Conservation (phyloP, 2,329 filamentous ascomycete genomes). For the Fusarium mangiferae region DNA sequence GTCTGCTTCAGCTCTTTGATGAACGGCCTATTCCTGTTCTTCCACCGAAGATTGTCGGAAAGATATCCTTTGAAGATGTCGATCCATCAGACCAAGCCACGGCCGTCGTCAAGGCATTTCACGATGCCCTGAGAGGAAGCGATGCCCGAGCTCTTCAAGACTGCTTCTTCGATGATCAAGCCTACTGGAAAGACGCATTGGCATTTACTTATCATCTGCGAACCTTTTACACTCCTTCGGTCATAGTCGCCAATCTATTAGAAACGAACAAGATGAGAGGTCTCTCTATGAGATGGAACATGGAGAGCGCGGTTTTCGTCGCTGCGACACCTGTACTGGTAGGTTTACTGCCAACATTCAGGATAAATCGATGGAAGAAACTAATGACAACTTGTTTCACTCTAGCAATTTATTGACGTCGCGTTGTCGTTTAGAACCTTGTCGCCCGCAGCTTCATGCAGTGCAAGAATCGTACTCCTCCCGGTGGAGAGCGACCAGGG, state of each 20-base stretch:
- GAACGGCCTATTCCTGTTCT: conserved; percentile 9
- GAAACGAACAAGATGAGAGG: not conserved
- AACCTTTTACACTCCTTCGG: not conserved
- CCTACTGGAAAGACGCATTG: conserved; percentile 31
- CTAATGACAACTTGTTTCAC: too few relatives aligned
- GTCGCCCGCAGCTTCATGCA: conserved; percentile 2
- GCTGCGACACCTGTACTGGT: conserved; percentile 21
- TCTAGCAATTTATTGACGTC: conserved; percentile 29
- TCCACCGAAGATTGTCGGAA: not conserved
- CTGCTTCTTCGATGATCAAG: conserved; percentile 17
- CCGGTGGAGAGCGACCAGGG: not conserved
- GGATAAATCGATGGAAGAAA: too few relatives aligned
- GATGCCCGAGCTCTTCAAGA: not conserved
- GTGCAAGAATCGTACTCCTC: conserved; percentile 7
- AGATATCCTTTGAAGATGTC: not conserved
- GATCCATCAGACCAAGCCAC: not conserved
- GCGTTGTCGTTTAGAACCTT: conserved; percentile 8
- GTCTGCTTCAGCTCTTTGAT: conserved; percentile 8
- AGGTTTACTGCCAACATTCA: not conserved
- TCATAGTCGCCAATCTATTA: not conserved
- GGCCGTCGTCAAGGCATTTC: not conserved
- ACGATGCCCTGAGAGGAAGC: not conserved
- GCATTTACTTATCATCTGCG: conserved; percentile 30
- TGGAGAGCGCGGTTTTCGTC: conserved; percentile 19
- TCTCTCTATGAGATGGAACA: not conserved